Base-by-base conservation (phyloP, 176 grass and related monocot genomes). In the Oryza glumipatula region DNA sequence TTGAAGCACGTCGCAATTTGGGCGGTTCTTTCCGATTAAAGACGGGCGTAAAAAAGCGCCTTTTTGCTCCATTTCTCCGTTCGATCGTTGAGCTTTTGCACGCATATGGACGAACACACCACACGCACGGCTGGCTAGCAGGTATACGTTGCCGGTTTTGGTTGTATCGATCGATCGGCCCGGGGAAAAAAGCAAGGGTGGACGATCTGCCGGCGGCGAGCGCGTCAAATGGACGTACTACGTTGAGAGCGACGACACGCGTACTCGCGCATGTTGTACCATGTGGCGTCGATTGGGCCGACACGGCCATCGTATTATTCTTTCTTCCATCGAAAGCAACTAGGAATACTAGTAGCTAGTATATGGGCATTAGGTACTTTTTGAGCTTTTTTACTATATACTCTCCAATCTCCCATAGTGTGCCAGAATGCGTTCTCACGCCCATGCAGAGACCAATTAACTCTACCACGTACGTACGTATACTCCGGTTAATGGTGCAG, bases 221-320 rank as follows among this genome's bases (percentile, higher is more conserved):
- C 70, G n/a, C 43, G 70, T 47, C 70, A 4, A 73, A 73, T 14
- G 26, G 44, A 49, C 6, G 21, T 22, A 7, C 12, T 14, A 54
- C 51, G 21, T 63, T 23, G 35, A 36, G 35, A 21, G 56, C 16
- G 56, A 21, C 28, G 28, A 30, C 28, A 30, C 19, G n/a, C 19
- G 38, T 7, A 39, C 38, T 39, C 56, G 7, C 19, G 7, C 16
- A 60, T 60, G 19, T 60, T 56, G 51, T 21, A 21, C 17, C 56
- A 22, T 6, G 56, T 22, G 56, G 56, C 56, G n/a, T n/a, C 56
- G 12, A 16, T 3, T 21, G 65, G 36, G 24, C 81, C 72, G 63
- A 76, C 82, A 56, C 21, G 19, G 67, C 67, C 71, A 75, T 75
- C 71, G 47, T 60, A 67, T 39, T 61, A 68, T 76, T 76, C 72